Percentiles rank a stretch among this genome's conserved stretches.
Evolutionary conservation across 2,329 filamentous ascomycete genomes (phyloP).

Genomic region (Fusarium irregulare): DNA sequence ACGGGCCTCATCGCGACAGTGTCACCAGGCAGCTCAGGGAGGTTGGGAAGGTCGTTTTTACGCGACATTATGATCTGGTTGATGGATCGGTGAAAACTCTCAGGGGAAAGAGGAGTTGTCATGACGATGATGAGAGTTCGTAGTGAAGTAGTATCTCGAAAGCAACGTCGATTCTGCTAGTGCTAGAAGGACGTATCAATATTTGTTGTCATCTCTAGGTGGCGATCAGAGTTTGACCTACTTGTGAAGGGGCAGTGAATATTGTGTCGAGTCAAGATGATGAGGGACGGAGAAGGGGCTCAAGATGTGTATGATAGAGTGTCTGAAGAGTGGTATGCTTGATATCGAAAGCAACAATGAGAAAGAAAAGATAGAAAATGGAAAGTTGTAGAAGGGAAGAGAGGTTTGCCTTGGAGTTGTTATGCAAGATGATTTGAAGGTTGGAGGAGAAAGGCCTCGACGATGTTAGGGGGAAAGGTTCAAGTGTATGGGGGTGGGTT

Average conservation of each 20-base stretch:
- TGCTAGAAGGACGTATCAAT: slow-evolving; percentile 1
- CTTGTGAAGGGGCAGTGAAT: background rate
- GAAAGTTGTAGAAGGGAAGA: background rate
- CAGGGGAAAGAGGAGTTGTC: slow-evolving; percentile 8
- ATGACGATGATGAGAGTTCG: background rate
- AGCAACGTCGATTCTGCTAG: background rate
- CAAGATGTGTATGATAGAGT: background rate
- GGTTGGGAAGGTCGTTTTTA: background rate
- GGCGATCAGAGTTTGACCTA: background rate
- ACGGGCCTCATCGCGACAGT: background rate
- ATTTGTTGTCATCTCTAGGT: background rate
- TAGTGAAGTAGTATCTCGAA: background rate
- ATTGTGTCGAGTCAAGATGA: background rate
- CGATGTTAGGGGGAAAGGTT: background rate
- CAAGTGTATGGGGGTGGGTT: background rate
- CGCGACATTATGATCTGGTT: slow-evolving; percentile 2
- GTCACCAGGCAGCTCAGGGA: background rate
- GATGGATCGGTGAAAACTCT: slow-evolving; percentile 21
- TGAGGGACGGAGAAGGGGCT: background rate
- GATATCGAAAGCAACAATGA: background rate
- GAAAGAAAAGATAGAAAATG: background rate
- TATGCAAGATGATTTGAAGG: background rate
- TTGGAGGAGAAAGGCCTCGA: background rate
- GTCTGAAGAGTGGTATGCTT: background rate
- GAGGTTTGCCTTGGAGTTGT: background rate